Evolutionary conservation across 768 basidiomycete species (phyloP), one percentile per base, ranked within the genome.

Genomic region (Kwoniella sp.): DNA sequence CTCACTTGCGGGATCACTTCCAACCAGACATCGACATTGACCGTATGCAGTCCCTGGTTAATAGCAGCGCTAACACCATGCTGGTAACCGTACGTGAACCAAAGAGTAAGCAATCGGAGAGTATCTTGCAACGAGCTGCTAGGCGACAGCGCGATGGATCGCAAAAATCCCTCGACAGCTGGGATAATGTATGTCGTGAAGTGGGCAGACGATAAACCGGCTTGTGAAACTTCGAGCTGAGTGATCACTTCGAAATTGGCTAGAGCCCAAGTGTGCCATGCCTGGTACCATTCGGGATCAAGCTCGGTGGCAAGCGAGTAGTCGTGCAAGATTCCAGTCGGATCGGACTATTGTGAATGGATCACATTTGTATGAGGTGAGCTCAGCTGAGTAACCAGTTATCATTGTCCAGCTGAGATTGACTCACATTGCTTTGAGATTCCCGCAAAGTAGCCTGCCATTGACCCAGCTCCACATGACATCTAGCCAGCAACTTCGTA

Each of bases 211-310:
- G 87, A 85, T 12, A 89, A 77, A 59, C 90, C 89, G 11, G 83
- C 80, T 63, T 85, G 85, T 52, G 82, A 87, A 48, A 82, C 85
- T 78, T 95, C 93, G 73, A 95, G 83, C 73, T 89, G 86, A 28
- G 86, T 85, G 67, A 98, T 88, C 67, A 97, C 92, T 61, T 97
- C 93, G 69, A 96, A 94, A 80, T 98, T 97, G 2, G 93, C 90
- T 58, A 98, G 83, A 1, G 96, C 95, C 93, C 93, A 99, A 0
- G 92, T 93, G 75, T 99, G 96, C 94, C 94, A 98, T 20, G 95
- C 96, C 79, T 99, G 97, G 82, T 97, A 97, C 96, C 96, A 99
- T n/a, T 85, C 84, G 3, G 90, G 87, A 78, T 98, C 95, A 69
- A 91, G 91, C 72, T 90, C 88, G 1, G 96, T 98, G 0, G 96